Base-by-base conservation (phyloP, 345 rosid species). In the Gossypium anomalum region DNA sequence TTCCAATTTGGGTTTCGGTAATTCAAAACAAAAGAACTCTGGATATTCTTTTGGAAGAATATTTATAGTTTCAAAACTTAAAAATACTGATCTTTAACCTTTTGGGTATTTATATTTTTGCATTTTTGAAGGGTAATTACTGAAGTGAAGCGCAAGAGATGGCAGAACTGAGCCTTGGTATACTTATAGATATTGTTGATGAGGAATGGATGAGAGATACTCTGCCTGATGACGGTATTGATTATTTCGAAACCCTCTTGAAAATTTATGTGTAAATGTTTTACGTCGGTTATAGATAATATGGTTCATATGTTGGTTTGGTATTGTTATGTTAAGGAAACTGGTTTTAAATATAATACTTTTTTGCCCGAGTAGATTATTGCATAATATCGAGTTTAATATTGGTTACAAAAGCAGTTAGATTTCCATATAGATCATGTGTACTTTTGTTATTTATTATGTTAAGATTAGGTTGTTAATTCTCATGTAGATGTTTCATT, bases 171-270 rank as follows among this genome's bases (percentile, higher is more conserved):
- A 90, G 83, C 80, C 72, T 87, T 74, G 99, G 98, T 22, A 79
- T 95, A 81, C 94, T 95, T 65, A 86, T 93, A 48, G 99, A 95
- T 80, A 80, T 93, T 29, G 90, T 93, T 77, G 99, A 95, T 58
- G 98, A 93, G 73, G 98, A 95, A 71, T 95, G 99, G 98, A 90
- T 91, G 99, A 82, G 92, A 62, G 97, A 93, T 82, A 91, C 98
- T 78, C 81, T 95, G 22, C 98, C 98, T 73, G 85, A 86, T 79
- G 99, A 95, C 68, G 96, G 99, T 95, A 86, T 70, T 20, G 8
- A 43, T 56, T 44, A 44, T 59, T n/a, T 45, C 53, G 15, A 43
- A 58, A 72, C 10, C 56, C 45, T 14, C 22, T 69, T 69, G 41
- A 20, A 14, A 68, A 15, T 70, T 67, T 9, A 2, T 68, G 12